These are phyloP conservation scores for Hirschfeldia incana DNA, from an alignment of 345 rosid genomes.

Conservation along the genomic window DNA sequence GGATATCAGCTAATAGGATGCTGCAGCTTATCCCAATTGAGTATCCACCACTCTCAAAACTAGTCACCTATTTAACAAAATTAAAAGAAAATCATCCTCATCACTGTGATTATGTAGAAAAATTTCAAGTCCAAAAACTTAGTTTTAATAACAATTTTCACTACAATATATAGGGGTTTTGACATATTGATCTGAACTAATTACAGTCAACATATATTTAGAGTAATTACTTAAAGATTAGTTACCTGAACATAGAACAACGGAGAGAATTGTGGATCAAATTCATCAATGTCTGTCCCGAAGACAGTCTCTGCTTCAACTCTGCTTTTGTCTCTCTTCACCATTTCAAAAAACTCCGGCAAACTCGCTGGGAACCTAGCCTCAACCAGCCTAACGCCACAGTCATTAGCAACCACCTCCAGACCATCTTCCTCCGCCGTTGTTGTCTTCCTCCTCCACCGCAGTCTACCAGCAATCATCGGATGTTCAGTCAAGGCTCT, in stretches of 20 bases:
- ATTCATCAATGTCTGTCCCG: slow-evolving; percentile 77
- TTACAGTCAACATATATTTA: background rate
- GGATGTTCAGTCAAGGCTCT: slow-evolving; percentile 60
- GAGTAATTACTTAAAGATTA: background rate
- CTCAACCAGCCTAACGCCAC: slow-evolving; percentile 70
- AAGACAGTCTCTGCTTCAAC: slow-evolving; percentile 59
- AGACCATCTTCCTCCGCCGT: slow-evolving; percentile 38
- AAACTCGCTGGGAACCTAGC: slow-evolving; percentile 48
- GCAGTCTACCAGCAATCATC: slow-evolving; percentile 57
- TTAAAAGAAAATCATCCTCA: background rate
- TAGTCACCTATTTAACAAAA: slow-evolving; percentile 56
- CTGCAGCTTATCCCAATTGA: slow-evolving; percentile 85
- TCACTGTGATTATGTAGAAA: background rate
- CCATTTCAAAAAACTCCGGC: slow-evolving; percentile 51
- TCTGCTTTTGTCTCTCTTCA: slow-evolving; percentile 39
- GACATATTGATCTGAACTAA: background rate
- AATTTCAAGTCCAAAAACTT: background rate
- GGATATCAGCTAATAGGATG: slow-evolving; percentile 59
- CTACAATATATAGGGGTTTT: background rate
- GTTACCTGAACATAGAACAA: slow-evolving; percentile 69
- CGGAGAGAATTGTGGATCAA: slow-evolving; percentile 70
- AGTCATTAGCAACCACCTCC: slow-evolving; percentile 72
- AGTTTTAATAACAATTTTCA: background rate
- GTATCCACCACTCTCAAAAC: slow-evolving; percentile 83
- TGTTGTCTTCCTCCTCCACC: slow-evolving; percentile 28